A percentile compares a stretch with the other conserved stretches of the same genome.
These are phyloP conservation scores for Fomitiporia mediterranea DNA, from an alignment of 1,284 basidiomycete species.

Conservation along the genomic window DNA sequence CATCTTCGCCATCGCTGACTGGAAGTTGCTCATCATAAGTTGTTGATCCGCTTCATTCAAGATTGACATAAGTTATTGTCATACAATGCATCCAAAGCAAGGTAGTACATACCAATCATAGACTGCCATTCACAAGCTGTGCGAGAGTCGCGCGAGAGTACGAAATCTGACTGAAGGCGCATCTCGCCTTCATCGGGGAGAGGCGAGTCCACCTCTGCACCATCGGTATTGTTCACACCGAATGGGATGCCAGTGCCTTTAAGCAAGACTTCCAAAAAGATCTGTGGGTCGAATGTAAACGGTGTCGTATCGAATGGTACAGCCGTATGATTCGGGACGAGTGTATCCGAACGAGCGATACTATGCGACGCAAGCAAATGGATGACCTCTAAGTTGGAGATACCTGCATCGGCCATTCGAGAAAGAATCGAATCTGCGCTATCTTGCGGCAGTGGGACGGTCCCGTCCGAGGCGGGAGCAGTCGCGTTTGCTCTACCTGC, in stretches of 20 bases:
- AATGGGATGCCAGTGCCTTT: conserved; percentile 21
- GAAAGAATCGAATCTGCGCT: conserved; percentile 28
- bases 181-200: conserved; percentile 15
- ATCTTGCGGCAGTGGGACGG: conserved; percentile 29
- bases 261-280: conserved; percentile 23
- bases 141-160: conserved; percentile 19
- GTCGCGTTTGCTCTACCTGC: conserved; percentile 25
- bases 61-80: not conserved
- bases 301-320: conserved; percentile 24
- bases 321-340: conserved; percentile 16
- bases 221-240: conserved; percentile 17
- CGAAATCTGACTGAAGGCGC: conserved; percentile 21
- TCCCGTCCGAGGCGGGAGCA: conserved; percentile 25
- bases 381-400: conserved; percentile 30
- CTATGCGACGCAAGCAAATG: conserved; percentile 25
- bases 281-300: conserved; percentile 24
- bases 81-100: not conserved
- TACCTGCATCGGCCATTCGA: conserved; percentile 25
- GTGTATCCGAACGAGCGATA: conserved; percentile 21
- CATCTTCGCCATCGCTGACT: conserved; percentile 31
- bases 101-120: conserved; percentile 14
- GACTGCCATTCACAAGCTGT: conserved; percentile 20
- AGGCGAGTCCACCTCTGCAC: conserved; percentile 18
- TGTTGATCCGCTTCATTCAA: conserved; percentile 16
- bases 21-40: conserved; percentile 29